Evolutionary conservation across 768 basidiomycete genomes (phyloP).

Genomic region (Cystobasidium ongulense): DNA sequence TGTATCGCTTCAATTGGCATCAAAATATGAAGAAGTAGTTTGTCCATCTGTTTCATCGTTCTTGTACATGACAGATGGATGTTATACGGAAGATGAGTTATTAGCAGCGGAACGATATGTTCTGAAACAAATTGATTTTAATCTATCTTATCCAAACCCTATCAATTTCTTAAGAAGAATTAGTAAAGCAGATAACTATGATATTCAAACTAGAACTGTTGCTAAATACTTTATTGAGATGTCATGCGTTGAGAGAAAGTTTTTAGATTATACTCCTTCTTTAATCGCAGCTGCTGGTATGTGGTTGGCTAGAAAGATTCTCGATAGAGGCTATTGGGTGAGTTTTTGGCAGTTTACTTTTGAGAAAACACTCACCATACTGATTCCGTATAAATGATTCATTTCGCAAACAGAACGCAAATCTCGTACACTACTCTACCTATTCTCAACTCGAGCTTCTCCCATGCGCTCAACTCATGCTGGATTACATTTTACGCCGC

Average conservation of each 20-base stretch:
- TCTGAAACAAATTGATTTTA: constrained; percentile 74
- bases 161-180: constrained; percentile 79
- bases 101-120: constrained; percentile 83
- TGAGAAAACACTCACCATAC: constrained; percentile 10
- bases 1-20: constrained; percentile 74
- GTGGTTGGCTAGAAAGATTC: constrained; percentile 72
- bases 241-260: constrained; percentile 66
- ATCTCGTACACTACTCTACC: constrained; percentile 75
- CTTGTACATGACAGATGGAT: constrained; percentile 66
- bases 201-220: constrained; percentile 72
- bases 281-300: constrained; percentile 71
- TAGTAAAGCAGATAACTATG: constrained; percentile 88
- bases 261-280: constrained; percentile 67
- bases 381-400: constrained; percentile 26
- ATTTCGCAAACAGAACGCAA: constrained; percentile 56
- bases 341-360: constrained; percentile 40
- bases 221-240: constrained; percentile 89
- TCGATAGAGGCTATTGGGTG: constrained; percentile 83
- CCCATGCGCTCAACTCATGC: constrained; percentile 73
- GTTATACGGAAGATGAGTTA: constrained; percentile 69
- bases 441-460: constrained; percentile 72
- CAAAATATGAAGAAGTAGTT: constrained; percentile 88
- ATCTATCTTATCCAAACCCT: constrained; percentile 75
- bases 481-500: constrained; percentile 65
- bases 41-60: constrained; percentile 76